These are phyloP conservation scores for Neofusicoccum kwambonambiense DNA, from an alignment of 2,329 filamentous ascomycete genomes.

Conservation along the genomic window DNA sequence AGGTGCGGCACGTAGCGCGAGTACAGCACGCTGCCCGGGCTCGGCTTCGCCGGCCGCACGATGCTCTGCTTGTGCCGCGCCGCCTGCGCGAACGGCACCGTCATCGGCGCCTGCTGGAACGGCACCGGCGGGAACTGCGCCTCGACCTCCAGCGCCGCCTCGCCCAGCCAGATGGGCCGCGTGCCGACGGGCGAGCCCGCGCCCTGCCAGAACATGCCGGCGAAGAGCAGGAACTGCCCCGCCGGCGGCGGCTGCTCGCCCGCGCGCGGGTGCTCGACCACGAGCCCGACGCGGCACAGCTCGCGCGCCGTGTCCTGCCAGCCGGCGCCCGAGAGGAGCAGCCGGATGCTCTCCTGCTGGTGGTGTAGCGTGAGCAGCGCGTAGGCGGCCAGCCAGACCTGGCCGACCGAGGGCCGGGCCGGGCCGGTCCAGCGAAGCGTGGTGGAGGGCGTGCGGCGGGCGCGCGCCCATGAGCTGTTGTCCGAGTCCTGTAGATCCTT, in stretches of 20 bases:
- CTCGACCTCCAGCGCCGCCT: conserved; percentile 14
- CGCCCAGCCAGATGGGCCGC: conserved; percentile 39
- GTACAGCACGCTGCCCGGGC: conserved; percentile 69
- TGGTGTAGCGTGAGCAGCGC: conserved; percentile 46
- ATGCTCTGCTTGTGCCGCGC: conserved; percentile 66
- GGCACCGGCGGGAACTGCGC: conserved; percentile 35
- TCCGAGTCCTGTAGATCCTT: conserved; percentile 32
- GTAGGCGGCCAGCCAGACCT: conserved; percentile 50
- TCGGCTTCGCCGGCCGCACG: conserved; percentile 68
- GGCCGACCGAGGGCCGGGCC: conserved; percentile 40
- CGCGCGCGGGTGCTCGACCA: conserved; percentile 41
- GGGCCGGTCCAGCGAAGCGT: conserved; percentile 41
- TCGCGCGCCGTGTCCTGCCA: conserved; percentile 41
- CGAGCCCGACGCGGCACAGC: conserved; percentile 28
- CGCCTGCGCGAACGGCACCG: conserved; percentile 47
- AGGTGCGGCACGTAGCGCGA: conserved; percentile 77
- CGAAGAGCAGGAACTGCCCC: conserved; percentile 49
- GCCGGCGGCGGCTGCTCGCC: conserved; percentile 35
- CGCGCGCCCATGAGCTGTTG: conserved; percentile 46
- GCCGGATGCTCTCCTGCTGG: conserved; percentile 46
- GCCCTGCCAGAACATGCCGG: conserved; percentile 49
- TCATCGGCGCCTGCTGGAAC: conserved; percentile 39
- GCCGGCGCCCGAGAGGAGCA: conserved; percentile 40
- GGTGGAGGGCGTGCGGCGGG: conserved; percentile 45
- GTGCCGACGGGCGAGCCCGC: conserved; percentile 44